These are phyloP conservation scores for Chimonanthus praecox DNA, from an alignment of 164 flowering plant genomes.

Conservation along the genomic window DNA sequence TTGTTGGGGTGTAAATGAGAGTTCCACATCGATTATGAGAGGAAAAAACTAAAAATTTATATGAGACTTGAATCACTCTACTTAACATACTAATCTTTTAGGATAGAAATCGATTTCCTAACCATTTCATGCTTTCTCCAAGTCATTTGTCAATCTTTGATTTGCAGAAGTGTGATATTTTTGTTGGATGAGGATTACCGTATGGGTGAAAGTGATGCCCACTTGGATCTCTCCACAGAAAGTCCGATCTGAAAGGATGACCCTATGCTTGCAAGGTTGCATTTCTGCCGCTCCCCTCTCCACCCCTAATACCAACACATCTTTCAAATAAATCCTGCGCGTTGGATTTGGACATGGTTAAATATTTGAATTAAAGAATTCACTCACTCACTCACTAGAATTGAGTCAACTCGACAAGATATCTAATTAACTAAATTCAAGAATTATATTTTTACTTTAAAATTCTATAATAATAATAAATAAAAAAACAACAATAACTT, in stretches of 20 bases:
- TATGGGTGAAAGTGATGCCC: conserved; percentile 42
- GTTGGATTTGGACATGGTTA: too few species aligned
- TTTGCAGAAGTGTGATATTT: background rate
- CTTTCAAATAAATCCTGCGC: conserved; percentile 57
- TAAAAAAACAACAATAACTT: background rate
- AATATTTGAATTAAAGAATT: too few species aligned
- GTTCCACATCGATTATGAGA: too few species aligned
- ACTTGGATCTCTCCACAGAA: conserved; percentile 63
- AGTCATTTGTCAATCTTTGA: background rate
- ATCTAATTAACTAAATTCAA: too few species aligned
- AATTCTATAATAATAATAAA: too few species aligned
- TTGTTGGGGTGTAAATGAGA: too few species aligned
- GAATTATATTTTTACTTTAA: too few species aligned
- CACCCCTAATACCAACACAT: conserved; percentile 45
- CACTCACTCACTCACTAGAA: too few species aligned
- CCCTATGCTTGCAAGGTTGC: conserved; percentile 40
- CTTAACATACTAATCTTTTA: background rate
- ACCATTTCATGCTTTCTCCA: background rate
- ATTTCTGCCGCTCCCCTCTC: conserved; percentile 54
- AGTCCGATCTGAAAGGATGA: conserved; percentile 22
- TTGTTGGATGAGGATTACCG: conserved; percentile 19
- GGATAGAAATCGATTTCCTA: background rate
- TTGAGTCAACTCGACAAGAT: too few species aligned
- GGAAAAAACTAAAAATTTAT: too few species aligned
- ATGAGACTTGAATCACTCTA: too few species aligned